These are phyloP conservation scores for Pichia californica DNA, from an alignment of 805 yeast genomes.

Conservation along the genomic window DNA sequence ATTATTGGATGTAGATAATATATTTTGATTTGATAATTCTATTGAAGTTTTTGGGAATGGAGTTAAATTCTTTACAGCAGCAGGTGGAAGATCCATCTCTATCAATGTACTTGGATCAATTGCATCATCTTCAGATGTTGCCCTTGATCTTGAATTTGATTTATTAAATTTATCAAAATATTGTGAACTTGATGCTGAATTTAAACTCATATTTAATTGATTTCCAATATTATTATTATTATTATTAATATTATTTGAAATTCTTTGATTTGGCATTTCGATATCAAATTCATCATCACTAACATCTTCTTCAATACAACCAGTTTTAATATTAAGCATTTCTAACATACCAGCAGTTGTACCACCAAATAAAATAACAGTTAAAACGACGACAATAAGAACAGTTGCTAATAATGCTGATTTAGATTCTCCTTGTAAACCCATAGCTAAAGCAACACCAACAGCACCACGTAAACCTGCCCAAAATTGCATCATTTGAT, in stretches of 20 bases:
- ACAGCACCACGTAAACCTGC: constrained; percentile 99
- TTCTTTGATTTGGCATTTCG: constrained; percentile 47
- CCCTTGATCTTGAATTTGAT: constrained; percentile 19
- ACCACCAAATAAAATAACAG: constrained; percentile 96
- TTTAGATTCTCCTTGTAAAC: constrained; percentile 90
- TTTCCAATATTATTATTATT: neutral
- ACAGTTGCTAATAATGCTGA: constrained; percentile 89
- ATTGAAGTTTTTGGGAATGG: constrained; percentile 4
- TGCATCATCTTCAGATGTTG: constrained; percentile 21
- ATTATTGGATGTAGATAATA: neutral
- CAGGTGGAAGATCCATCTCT: constrained; percentile 2
- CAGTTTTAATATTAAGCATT: constrained; percentile 85
- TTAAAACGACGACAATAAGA: constrained; percentile 89
- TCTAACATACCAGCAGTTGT: constrained; percentile 98
- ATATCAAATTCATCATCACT: constrained; percentile 95
- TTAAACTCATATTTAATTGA: constrained; percentile 5
- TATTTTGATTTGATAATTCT: neutral
- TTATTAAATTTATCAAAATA: constrained; percentile 19
- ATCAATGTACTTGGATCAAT: constrained; percentile 11
- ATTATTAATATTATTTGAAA: constrained; percentile 4
- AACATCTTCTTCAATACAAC: constrained; percentile 75
- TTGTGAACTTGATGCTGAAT: constrained; percentile 9
- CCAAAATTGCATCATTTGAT: constrained; percentile 99
- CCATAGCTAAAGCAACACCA: constrained; percentile 98
- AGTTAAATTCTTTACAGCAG: constrained; percentile 2